A percentile compares a stretch with the other conserved stretches of the same genome.
Evolutionary conservation across 2,329 filamentous ascomycete species (phyloP).

Genomic region (Diaporthe ilicicola): DNA sequence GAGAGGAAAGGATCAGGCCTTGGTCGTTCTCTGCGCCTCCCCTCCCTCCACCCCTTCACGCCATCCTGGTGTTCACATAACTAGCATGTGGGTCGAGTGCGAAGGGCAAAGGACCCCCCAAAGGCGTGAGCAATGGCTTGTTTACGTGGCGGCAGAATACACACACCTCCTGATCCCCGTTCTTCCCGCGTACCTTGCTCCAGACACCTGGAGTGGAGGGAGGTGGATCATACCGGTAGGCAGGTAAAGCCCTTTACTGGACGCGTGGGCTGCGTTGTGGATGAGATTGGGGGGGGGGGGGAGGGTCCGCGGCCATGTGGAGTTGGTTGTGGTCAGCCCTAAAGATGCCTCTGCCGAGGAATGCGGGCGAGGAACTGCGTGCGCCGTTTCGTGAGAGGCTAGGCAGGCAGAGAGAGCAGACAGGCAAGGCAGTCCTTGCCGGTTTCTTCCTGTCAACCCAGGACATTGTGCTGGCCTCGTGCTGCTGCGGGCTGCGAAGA

Average conservation of each 20-base stretch:
- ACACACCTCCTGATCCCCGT: background rate
- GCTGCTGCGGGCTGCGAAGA: background rate
- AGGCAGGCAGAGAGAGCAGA: conserved; percentile 2
- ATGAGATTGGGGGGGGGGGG: too few relatives aligned
- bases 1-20: background rate
- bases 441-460: background rate
- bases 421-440: background rate
- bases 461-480: background rate
- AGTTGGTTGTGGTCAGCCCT: conserved; percentile 23
- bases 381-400: conserved; percentile 13
- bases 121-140: background rate
- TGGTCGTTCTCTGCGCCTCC: conserved; percentile 2
- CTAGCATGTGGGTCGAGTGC: background rate
- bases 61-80: background rate
- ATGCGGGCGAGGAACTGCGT: conserved; percentile 5
- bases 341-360: conserved; percentile 17
- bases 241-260: conserved; percentile 27
- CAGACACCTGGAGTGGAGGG: background rate
- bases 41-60: background rate
- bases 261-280: background rate
- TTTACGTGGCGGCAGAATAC: background rate
- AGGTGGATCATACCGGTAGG: conserved; percentile 13
- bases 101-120: background rate
- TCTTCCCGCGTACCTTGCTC: background rate
- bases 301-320: background rate